Base-by-base conservation (phyloP, 1,139 yeast species). In the Citeromyces siamensis region DNA sequence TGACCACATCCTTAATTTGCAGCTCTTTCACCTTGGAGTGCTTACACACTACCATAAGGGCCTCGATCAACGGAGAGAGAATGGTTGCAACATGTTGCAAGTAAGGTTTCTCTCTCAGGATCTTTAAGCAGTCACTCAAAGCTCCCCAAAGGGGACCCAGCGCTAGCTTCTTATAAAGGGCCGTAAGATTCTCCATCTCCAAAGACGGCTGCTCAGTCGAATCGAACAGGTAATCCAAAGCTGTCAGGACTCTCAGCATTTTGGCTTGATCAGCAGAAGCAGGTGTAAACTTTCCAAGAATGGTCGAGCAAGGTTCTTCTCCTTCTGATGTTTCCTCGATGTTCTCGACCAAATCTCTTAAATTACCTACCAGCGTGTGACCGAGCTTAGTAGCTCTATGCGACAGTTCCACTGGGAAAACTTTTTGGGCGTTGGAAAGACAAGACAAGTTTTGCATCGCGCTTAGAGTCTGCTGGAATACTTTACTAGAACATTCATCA, bases 21-120 rank as follows among this genome's bases (percentile, higher is more conserved):
- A 75, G 50, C 27, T 80, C 85, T 41, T 72, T 71, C 4, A 79
- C 79, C 45, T 78, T 75, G 46, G 88, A 76, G 51, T 85, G 94
- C 51, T 86, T 88, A 59, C 95, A 86, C 29, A 90, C 93, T 39
- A 88, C 95, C 95, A 90, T 85, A 43, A 90, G 62, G 0, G 96
- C 78, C 54, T 90, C 98, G 46, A 90, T 86, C 42, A 85, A 58
- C 0, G 97, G 97, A 21, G 90, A 62, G 29, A 88, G 59, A 1
- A 86, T 81, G 1, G 94, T 82, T 1, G 95, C 90, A 35, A 85
- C 72, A 42, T 79, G 79, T 9, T 73, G 61, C 38, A 70, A 56
- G 23, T 57, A 55, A 23, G 60, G 56, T 32, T 62, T 63, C 12
- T 66, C 70, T 46, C 73, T 78, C 48, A 85, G 62, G 6, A 71